A percentile compares a stretch with the other conserved stretches of the same genome.
Conservation (phyloP, 1,284 basidiomycete species). For the Testicularia cyperi region DNA sequence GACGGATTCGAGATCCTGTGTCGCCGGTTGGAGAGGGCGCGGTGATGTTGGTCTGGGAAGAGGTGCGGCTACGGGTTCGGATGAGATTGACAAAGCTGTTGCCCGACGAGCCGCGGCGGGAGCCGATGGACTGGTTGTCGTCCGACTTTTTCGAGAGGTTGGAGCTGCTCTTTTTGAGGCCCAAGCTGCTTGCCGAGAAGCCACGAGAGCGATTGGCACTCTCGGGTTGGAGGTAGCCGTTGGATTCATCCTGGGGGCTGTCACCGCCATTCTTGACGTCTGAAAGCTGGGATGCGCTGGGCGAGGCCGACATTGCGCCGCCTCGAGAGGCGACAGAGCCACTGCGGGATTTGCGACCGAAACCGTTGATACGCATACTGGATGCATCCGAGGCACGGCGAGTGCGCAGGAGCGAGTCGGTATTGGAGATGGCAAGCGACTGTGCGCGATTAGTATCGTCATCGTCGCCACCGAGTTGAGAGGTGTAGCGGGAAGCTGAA, state of each 20-base stretch:
- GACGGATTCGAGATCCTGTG: conserved; percentile 7
- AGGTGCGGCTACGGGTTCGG: conserved; percentile 28
- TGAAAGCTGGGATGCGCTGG: not conserved
- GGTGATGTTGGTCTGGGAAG: conserved; percentile 30
- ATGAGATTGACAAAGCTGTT: conserved; percentile 28
- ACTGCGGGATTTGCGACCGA: conserved; percentile 10
- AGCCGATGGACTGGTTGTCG: conserved; percentile 37
- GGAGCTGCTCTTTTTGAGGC: conserved; percentile 33
- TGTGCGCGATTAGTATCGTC: conserved; percentile 2
- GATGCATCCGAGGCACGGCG: conserved; percentile 8
- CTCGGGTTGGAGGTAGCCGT: conserved; percentile 12
- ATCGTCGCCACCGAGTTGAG: not conserved
- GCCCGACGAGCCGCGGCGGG: conserved; percentile 19
- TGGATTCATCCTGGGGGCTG: conserved; percentile 1
- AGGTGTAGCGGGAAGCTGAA: conserved; percentile 1
- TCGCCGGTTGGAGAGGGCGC: conserved; percentile 4
- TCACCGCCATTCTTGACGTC: not conserved
- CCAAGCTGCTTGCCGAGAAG: conserved; percentile 15
- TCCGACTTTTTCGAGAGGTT: conserved; percentile 24
- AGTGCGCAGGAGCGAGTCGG: conserved; percentile 29
- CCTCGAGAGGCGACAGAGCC: conserved; percentile 11
- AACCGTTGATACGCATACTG: conserved; percentile 1
- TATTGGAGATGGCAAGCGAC: conserved; percentile 31
- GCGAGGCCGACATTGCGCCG: not conserved
- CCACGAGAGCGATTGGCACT: conserved; percentile 3